Conservation (phyloP, 148 eudicot species). For the Talinum fruticosum region DNA sequence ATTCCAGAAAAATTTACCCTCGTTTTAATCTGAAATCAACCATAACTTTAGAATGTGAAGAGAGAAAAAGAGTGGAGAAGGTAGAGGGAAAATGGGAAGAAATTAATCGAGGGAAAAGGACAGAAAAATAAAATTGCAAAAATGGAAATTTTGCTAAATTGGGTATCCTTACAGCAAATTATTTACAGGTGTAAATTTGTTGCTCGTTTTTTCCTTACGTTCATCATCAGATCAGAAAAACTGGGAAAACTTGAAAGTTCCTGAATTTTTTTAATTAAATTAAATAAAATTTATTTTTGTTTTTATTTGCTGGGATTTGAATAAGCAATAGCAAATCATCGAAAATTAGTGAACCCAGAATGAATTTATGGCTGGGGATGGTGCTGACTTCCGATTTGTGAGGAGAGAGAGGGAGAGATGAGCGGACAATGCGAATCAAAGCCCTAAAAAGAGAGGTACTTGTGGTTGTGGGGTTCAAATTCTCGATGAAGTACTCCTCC, state of each 20-base stretch:
- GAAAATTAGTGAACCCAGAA: constrained; percentile 1
- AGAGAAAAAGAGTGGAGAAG: constrained; percentile 8
- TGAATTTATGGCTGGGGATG: background rate
- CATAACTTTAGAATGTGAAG: background rate
- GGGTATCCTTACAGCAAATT: constrained; percentile 1
- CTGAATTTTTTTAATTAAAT: background rate
- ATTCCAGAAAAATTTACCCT: background rate
- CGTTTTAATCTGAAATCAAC: background rate
- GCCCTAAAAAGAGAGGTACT: constrained; percentile 18
- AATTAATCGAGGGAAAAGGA: background rate
- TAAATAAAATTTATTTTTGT: background rate
- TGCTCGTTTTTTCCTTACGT: background rate
- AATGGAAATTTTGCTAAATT: constrained; percentile 5
- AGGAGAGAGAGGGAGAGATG: background rate
- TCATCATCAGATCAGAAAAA: background rate
- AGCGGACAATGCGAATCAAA: constrained; percentile 10
- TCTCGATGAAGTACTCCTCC: background rate
- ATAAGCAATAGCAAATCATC: background rate
- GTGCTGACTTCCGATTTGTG: background rate
- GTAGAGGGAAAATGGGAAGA: background rate
- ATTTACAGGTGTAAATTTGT: constrained; percentile 7
- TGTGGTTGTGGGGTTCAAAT: constrained; percentile 6
- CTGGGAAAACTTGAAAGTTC: background rate
- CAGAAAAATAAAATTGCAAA: background rate
- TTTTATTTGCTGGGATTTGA: background rate